phyloP scores from a whole-genome alignment of 148 eudicot species.

The Silene uniflora region DNA sequence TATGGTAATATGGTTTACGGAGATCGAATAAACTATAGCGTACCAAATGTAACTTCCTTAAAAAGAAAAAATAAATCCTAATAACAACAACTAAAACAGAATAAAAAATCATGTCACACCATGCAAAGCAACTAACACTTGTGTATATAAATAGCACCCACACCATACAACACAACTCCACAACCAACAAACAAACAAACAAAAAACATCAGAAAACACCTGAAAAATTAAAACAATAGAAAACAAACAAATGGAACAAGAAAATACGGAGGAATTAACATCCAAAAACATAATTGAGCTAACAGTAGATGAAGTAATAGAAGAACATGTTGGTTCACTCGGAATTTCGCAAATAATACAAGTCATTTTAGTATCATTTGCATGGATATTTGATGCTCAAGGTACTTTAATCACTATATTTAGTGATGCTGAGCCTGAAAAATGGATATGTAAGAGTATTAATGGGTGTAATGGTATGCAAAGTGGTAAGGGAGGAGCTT shows the following conservation, averaged over 20 bases:
- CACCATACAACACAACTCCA: background rate
- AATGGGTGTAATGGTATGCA: slow-evolving; percentile 13
- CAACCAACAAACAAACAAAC: background rate
- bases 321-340: slow-evolving; percentile 28
- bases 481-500: slow-evolving; percentile 11
- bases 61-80: too few species aligned
- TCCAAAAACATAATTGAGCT: slow-evolving; percentile 4
- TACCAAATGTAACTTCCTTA: background rate
- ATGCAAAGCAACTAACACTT: background rate
- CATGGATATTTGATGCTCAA: slow-evolving; percentile 37
- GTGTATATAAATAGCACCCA: slow-evolving; percentile 5
- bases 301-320: slow-evolving; percentile 36
- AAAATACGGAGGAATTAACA: background rate
- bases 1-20: too few species aligned
- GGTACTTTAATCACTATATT: slow-evolving; percentile 27
- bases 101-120: background rate
- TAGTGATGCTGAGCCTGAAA: slow-evolving; percentile 28
- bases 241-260: background rate
- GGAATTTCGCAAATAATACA: slow-evolving; percentile 28
- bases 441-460: slow-evolving; percentile 21
- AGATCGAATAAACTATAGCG: too few species aligned
- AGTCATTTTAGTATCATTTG: slow-evolving; percentile 28
- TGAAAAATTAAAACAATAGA: background rate
- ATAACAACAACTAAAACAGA: background rate
- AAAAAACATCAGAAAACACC: slow-evolving; percentile 14